Percentiles rank a stretch among this genome's conserved stretches.
Conservation (phyloP, 1,284 basidiomycete species). For the Irpex sp. region DNA sequence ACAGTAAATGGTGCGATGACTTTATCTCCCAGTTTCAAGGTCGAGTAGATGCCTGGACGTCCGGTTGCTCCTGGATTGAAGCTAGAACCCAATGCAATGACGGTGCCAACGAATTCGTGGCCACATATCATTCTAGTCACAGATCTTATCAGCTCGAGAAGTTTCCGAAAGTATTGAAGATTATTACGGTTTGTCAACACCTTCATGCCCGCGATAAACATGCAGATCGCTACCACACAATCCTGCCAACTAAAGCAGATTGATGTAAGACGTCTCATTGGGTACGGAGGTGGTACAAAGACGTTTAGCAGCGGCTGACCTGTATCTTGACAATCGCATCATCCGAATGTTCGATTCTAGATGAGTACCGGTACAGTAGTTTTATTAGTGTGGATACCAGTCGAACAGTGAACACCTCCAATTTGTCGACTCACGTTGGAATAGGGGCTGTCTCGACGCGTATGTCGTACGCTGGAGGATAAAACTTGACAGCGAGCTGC, state of each 20-base stretch:
- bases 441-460: conserved; percentile 56
- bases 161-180: neutral
- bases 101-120: conserved; percentile 82
- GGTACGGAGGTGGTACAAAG: neutral
- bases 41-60: conserved; percentile 61
- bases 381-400: neutral
- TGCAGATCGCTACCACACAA: conserved; percentile 86
- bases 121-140: conserved; percentile 57
- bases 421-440: conserved; percentile 40
- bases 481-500: conserved; percentile 46
- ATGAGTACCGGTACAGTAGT: neutral
- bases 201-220: conserved; percentile 62
- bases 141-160: conserved; percentile 1
- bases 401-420: neutral
- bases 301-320: conserved; percentile 30
- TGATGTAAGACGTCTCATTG: neutral
- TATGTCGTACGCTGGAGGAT: conserved; percentile 67
- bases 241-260: conserved; percentile 52
- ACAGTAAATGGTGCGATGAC: conserved; percentile 88
- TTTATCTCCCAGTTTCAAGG: conserved; percentile 73
- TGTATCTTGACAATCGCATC: conserved; percentile 74
- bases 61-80: conserved; percentile 44
- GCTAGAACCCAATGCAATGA: conserved; percentile 67
- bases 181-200: conserved; percentile 23
- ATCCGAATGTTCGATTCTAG: conserved; percentile 65